Evolutionary conservation across 2,329 filamentous ascomycete species (phyloP).

Genomic region (Penicillium sp.): DNA sequence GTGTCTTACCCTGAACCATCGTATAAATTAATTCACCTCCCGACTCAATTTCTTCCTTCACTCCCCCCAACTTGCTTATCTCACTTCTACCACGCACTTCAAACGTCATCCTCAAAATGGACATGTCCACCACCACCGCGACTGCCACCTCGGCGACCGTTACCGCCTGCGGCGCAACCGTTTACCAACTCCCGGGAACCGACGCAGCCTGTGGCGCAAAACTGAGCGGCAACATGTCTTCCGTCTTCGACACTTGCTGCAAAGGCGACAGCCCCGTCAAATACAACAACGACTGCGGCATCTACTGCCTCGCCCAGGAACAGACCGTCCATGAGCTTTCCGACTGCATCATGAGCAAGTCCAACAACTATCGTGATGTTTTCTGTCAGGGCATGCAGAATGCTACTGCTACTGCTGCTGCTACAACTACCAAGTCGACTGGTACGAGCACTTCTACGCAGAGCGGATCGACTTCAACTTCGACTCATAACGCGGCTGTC

Average conservation of each 20-base stretch:
- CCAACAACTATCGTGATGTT: slow-evolving; percentile 38
- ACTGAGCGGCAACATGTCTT: slow-evolving; percentile 41
- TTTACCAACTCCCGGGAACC: slow-evolving; percentile 46
- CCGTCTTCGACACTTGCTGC: slow-evolving; percentile 50
- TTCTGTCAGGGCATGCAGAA: slow-evolving; percentile 44
- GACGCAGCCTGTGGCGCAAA: slow-evolving; percentile 49
- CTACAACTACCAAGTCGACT: slow-evolving; percentile 15
- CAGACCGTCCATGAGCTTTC: slow-evolving; percentile 39
- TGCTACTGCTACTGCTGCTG: slow-evolving; percentile 40
- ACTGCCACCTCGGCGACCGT: slow-evolving; percentile 22
- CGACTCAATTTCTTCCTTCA: background rate
- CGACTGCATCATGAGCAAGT: slow-evolving; percentile 43
- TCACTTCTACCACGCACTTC: background rate
- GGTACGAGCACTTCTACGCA: slow-evolving; percentile 10
- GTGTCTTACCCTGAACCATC: background rate
- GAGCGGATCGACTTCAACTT: slow-evolving; percentile 10
- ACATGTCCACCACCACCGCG: slow-evolving; percentile 4
- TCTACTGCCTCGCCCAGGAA: slow-evolving; percentile 51
- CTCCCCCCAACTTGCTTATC: background rate
- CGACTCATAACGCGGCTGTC: slow-evolving; percentile 18
- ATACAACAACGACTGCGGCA: slow-evolving; percentile 50
- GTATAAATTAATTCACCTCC: background rate
- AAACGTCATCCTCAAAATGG: slow-evolving; percentile 15
- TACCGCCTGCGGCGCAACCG: slow-evolving; percentile 24
- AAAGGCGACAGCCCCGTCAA: slow-evolving; percentile 43